Conservation (phyloP, 1,284 basidiomycete species). For the Athelia psychrophila region DNA sequence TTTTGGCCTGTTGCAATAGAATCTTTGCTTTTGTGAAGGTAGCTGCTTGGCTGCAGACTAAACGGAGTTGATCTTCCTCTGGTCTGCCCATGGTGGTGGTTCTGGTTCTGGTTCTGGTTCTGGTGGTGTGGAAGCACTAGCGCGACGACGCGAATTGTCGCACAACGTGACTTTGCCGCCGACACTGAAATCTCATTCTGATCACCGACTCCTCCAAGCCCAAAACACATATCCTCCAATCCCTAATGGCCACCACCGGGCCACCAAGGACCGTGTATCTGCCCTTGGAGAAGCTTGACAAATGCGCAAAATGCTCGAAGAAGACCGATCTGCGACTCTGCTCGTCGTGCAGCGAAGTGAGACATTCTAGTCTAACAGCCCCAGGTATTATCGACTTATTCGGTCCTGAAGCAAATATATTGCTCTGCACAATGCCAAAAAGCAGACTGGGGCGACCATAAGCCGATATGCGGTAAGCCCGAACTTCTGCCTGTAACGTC, state of each 20-base stretch:
- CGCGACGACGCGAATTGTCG: background rate
- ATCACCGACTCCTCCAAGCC: background rate
- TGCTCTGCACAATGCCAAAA: conserved; percentile 36
- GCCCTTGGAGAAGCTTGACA: conserved; percentile 18
- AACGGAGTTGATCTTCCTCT: background rate
- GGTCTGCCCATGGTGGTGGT: background rate
- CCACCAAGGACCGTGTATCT: conserved; percentile 17
- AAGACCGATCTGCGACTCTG: conserved; percentile 14
- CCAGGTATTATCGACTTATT: background rate
- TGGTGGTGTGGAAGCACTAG: background rate
- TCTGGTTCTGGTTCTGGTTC: background rate
- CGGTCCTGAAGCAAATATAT: conserved; percentile 25
- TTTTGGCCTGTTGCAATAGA: background rate
- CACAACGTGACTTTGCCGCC: background rate
- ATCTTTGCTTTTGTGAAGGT: background rate
- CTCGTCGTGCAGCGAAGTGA: conserved; percentile 18
- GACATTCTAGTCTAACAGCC: conserved; percentile 5
- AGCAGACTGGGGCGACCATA: conserved; percentile 33
- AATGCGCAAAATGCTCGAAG: conserved; percentile 16
- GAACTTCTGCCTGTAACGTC: background rate
- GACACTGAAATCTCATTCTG: background rate
- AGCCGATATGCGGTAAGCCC: conserved; percentile 28
- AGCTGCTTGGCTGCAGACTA: background rate
- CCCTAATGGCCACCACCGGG: background rate
- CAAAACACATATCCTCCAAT: no score